A percentile compares a stretch with the other conserved stretches of the same genome.
These are phyloP conservation scores for Amylocarpus encephaloides DNA, from an alignment of 2,329 filamentous ascomycete genomes.

Conservation along the genomic window DNA sequence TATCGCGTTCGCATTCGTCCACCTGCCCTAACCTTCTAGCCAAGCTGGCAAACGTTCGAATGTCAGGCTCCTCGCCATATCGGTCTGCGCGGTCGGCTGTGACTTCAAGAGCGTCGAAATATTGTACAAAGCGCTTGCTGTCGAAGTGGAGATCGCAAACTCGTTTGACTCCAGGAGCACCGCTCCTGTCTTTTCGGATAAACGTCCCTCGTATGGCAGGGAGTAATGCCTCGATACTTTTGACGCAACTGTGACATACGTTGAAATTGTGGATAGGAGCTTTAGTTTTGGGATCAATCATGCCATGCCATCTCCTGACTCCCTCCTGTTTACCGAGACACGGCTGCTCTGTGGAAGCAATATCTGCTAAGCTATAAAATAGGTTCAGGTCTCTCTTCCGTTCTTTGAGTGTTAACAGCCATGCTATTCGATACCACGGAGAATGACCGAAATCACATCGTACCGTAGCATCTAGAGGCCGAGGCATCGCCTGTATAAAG, in stretches of 20 bases:
- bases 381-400: slow-evolving; percentile 59
- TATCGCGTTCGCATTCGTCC: slow-evolving; percentile 32
- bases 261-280: slow-evolving; percentile 63
- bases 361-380: slow-evolving; percentile 61
- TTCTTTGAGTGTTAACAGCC: slow-evolving; percentile 71
- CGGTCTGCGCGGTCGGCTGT: slow-evolving; percentile 45
- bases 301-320: slow-evolving; percentile 66
- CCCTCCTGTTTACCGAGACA: slow-evolving; percentile 53
- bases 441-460: slow-evolving; percentile 72
- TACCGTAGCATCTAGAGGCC: slow-evolving; percentile 50
- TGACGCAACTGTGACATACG: slow-evolving; percentile 68
- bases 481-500: slow-evolving; percentile 56
- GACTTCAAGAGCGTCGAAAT: slow-evolving; percentile 55
- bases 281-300: slow-evolving; percentile 62
- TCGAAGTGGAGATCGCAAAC: slow-evolving; percentile 65
- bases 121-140: slow-evolving; percentile 49
- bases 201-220: slow-evolving; percentile 67
- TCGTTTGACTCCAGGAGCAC: slow-evolving; percentile 42
- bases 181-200: slow-evolving; percentile 29
- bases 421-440: slow-evolving; percentile 79
- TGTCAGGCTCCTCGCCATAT: slow-evolving; percentile 20
- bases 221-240: slow-evolving; percentile 65
- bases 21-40: slow-evolving; percentile 18
- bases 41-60: slow-evolving; percentile 22
- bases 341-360: slow-evolving; percentile 49